Evolutionary conservation across 108 stramenopile species (phyloP), one percentile per base, ranked within the genome.

Genomic region (Cyclostephanos tholiformis): DNA sequence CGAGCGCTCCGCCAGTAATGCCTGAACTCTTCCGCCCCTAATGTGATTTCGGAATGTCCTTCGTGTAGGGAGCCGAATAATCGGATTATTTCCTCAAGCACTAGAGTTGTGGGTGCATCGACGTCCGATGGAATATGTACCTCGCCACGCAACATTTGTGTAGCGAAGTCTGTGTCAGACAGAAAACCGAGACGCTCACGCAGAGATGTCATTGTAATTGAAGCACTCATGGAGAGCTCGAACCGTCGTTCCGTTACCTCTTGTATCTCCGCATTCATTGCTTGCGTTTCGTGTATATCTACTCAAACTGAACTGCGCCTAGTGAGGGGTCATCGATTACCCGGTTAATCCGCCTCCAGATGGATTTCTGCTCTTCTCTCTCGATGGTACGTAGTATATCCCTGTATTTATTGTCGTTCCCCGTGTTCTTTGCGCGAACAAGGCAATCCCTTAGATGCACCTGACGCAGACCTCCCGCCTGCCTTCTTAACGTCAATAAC

Each of bases 1-100:
- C 4, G 49, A 39, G 51, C 50, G 20, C 19, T 32, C 11, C 41
- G 36, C 71, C 71, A 72, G 49, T 62, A 44, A 10, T 44, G 25
- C 16, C 44, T 22, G 63, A 41, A 63, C 5, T 63, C 35, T 23
- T 4, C 23, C 7, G 39, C 9, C 4, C 4, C 23, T 7, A 63
- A 8, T 61, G 12, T 61, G 9, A 61, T 19, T 20, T 58, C 5
- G 2, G 6, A 11, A 2, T 29, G 16, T 2, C 29, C 27, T 6
- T 11, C 57, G 29, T 58, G 16, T 13, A 29, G 3, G 1, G 16
- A 30, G 9, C 11, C 6, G 27, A 58, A 17, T 30, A 58, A 29
- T 6, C 57, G 7, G 2, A 17, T 29, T 17, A 58, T 58, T 29
- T 58, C 57, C 9, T 26, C 27, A 10, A 58, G 23, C 29, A 58